Evolutionary conservation across 1,284 basidiomycete species (phyloP).

Genomic region (Hemileia vastatrix): DNA sequence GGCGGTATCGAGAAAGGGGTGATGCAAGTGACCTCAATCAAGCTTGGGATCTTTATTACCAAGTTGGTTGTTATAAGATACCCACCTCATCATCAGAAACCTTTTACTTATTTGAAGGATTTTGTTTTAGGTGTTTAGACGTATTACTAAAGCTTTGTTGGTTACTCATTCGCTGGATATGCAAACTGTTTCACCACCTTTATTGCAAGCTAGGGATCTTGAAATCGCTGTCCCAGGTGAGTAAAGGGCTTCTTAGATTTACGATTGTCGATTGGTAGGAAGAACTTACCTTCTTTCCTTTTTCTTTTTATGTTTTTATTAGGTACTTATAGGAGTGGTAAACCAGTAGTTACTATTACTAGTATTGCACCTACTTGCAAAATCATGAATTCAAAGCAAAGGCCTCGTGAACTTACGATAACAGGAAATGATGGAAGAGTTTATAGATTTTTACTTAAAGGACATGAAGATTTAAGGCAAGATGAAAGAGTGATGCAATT

Average conservation of each 20-base stretch:
- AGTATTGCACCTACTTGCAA: constrained; percentile 76
- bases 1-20: constrained; percentile 73
- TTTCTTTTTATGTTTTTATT: background rate
- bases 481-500: constrained; percentile 99
- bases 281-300: background rate
- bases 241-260: constrained; percentile 25
- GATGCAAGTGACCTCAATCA: constrained; percentile 87
- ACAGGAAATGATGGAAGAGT: constrained; percentile 87
- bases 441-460: constrained; percentile 87
- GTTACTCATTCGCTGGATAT: constrained; percentile 83
- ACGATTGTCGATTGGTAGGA: constrained; percentile 1
- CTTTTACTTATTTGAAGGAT: background rate
- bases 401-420: constrained; percentile 78
- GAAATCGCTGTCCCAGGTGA: constrained; percentile 88
- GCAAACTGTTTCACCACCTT: constrained; percentile 91
- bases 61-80: constrained; percentile 41
- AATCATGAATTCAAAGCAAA: constrained; percentile 97
- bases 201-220: constrained; percentile 78
- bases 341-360: constrained; percentile 70
- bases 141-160: constrained; percentile 87
- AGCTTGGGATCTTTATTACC: constrained; percentile 99
- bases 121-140: constrained; percentile 73
- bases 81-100: background rate
- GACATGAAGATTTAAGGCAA: constrained; percentile 97
- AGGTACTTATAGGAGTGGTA: constrained; percentile 90